Evolutionary conservation across 2,329 filamentous ascomycete genomes (phyloP).

Genomic region (Bipolaris cookei): DNA sequence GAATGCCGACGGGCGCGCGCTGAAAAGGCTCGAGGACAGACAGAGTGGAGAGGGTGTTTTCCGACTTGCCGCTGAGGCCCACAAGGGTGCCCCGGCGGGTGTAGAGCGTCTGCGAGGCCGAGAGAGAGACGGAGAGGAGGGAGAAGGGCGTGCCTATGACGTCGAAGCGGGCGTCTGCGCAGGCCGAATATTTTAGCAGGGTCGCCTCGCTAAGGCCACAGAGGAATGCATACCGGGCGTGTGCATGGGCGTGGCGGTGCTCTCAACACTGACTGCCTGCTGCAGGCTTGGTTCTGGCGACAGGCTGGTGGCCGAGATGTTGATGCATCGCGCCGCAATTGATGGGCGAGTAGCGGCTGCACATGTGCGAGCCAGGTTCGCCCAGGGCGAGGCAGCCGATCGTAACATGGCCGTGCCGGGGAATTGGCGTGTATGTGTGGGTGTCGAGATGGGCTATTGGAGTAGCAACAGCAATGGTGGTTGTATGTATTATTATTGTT

Average conservation of each 20-base stretch:
- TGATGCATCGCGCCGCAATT: conserved; percentile 48
- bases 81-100: conserved; percentile 91
- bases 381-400: conserved; percentile 40
- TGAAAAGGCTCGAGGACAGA: conserved; percentile 84
- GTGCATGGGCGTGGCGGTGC: conserved; percentile 28
- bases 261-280: conserved; percentile 30
- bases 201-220: neutral
- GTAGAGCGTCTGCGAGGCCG: conserved; percentile 91
- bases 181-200: neutral
- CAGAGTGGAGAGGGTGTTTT: conserved; percentile 89
- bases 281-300: conserved; percentile 51
- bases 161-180: conserved; percentile 88
- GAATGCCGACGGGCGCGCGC: conserved; percentile 80
- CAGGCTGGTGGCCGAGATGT: conserved; percentile 55
- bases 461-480: neutral
- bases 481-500: too few species aligned
- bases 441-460: conserved; percentile 3
- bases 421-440: conserved; percentile 27
- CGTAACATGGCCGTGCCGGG: conserved; percentile 41
- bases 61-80: conserved; percentile 84
- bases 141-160: conserved; percentile 92
- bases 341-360: conserved; percentile 17
- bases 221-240: conserved; percentile 34
- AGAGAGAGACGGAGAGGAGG: conserved; percentile 88
- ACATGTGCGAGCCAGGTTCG: conserved; percentile 24